Percentiles rank a stretch among this genome's conserved stretches.
These are phyloP conservation scores for Penicillium parvum DNA, from an alignment of 495 filamentous ascomycete genomes.

Conservation along the genomic window DNA sequence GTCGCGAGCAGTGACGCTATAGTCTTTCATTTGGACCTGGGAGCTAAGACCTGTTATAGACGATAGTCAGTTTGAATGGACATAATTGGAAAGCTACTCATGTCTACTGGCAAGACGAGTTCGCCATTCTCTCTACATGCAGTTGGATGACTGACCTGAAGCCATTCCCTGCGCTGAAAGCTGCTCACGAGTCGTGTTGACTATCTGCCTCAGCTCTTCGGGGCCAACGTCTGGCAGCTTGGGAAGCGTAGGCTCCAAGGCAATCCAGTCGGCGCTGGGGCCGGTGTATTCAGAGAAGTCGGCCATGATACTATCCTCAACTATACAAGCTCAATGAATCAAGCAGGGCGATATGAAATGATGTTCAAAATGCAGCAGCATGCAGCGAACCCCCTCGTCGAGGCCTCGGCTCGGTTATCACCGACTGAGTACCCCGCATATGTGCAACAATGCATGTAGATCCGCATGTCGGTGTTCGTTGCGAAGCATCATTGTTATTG, in stretches of 20 bases:
- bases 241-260: conserved; percentile 30
- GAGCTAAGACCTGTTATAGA: conserved; percentile 12
- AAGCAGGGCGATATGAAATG: too few relatives aligned
- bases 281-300: conserved; percentile 40
- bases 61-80: not conserved
- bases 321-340: too few relatives aligned
- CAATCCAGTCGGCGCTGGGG: conserved; percentile 40
- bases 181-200: conserved; percentile 34
- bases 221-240: conserved; percentile 14
- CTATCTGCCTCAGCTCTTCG: conserved; percentile 20
- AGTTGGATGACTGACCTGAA: not conserved
- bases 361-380: not conserved
- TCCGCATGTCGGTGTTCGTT: conserved; percentile 1
- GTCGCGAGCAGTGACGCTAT: conserved; percentile 38
- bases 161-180: conserved; percentile 26
- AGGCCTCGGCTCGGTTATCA: conserved; percentile 23
- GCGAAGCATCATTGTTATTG: not conserved
- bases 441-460: not conserved
- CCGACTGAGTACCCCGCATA: conserved; percentile 13
- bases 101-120: too few relatives aligned
- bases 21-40: conserved; percentile 26
- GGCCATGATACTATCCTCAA: conserved; percentile 31
- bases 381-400: not conserved
- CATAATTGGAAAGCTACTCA: too few relatives aligned
- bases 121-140: too few relatives aligned